Evolutionary conservation across 164 flowering plant species (phyloP).

Genomic region (Paratinospora sagittata): DNA sequence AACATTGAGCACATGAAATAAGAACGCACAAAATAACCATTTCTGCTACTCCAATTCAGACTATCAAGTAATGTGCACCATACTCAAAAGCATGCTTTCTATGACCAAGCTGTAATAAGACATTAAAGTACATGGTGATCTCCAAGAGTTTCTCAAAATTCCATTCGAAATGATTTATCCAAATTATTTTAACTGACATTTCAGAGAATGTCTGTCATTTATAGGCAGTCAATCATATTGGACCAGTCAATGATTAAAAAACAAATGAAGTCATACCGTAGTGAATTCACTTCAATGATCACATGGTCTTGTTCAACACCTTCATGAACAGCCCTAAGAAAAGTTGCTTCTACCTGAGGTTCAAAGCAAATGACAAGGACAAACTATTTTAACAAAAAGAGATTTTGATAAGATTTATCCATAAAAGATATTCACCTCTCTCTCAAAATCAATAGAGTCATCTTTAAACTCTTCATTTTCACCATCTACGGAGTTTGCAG

Average conservation of each 20-base stretch:
- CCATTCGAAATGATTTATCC: not conserved
- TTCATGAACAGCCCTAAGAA: constrained; percentile 79
- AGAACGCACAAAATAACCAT: no score
- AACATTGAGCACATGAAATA: no score
- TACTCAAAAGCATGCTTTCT: no score
- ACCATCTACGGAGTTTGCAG: constrained; percentile 46
- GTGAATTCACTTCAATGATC: constrained; percentile 77
- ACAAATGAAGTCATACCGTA: constrained; percentile 46
- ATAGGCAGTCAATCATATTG: not conserved
- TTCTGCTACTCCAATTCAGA: no score
- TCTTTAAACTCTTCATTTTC: constrained; percentile 44
- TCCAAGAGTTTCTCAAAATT: not conserved
- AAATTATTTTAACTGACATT: not conserved
- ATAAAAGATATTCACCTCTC: constrained; percentile 48
- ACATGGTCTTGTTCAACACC: constrained; percentile 55
- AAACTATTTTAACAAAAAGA: not conserved
- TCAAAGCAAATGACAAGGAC: not conserved
- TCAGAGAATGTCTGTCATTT: not conserved
- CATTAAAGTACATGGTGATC: no score
- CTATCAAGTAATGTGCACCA: no score
- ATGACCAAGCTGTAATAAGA: no score
- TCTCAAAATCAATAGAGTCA: constrained; percentile 60
- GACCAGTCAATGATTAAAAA: not conserved
- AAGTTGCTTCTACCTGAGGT: constrained; percentile 88
- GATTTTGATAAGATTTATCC: constrained; percentile 5